Conservation (phyloP, 2,329 filamentous ascomycete species). For the Setomelanomma holmii region DNA sequence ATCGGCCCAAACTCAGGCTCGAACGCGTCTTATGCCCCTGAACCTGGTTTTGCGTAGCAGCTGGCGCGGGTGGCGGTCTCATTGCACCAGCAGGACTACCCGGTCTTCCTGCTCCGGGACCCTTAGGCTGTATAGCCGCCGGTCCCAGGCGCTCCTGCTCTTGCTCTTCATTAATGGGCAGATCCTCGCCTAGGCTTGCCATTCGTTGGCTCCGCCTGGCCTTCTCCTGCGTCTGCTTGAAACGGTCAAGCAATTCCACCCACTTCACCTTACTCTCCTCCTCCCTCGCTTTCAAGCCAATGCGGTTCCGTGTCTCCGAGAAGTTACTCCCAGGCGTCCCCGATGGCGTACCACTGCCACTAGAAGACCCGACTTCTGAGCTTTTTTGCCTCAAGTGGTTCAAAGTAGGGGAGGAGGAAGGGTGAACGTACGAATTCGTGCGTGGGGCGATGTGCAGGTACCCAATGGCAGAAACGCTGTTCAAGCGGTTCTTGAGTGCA, state of each 20-base stretch:
- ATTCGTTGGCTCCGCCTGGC: constrained; percentile 73
- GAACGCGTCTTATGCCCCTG: constrained; percentile 46
- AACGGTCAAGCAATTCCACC: constrained; percentile 93
- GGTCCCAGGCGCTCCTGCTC: constrained; percentile 38
- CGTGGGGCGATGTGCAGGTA: constrained; percentile 85
- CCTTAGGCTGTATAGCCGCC: constrained; percentile 37
- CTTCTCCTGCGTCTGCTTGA: constrained; percentile 87
- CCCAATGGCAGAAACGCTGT: constrained; percentile 96
- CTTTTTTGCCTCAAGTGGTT: constrained; percentile 52
- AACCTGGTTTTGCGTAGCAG: constrained; percentile 18
- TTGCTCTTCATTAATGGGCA: constrained; percentile 28
- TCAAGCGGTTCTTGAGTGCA: constrained; percentile 92
- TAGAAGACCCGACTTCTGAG: constrained; percentile 49
- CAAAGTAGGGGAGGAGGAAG: constrained; percentile 43
- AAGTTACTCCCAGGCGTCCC: constrained; percentile 5
- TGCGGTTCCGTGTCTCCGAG: constrained; percentile 4
- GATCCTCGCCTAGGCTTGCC: constrained; percentile 49
- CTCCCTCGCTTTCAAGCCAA: constrained; percentile 69
- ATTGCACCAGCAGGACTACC: constrained; percentile 30
- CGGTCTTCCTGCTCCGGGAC: constrained; percentile 21
- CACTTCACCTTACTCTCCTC: constrained; percentile 89
- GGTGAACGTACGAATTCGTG: constrained; percentile 72
- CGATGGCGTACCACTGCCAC: constrained; percentile 45
- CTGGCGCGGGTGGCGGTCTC: constrained; percentile 26
- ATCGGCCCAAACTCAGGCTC: constrained; percentile 54